These are phyloP conservation scores for Hirsutella minnesotensis DNA, from an alignment of 2,329 filamentous ascomycete genomes.

Conservation along the genomic window DNA sequence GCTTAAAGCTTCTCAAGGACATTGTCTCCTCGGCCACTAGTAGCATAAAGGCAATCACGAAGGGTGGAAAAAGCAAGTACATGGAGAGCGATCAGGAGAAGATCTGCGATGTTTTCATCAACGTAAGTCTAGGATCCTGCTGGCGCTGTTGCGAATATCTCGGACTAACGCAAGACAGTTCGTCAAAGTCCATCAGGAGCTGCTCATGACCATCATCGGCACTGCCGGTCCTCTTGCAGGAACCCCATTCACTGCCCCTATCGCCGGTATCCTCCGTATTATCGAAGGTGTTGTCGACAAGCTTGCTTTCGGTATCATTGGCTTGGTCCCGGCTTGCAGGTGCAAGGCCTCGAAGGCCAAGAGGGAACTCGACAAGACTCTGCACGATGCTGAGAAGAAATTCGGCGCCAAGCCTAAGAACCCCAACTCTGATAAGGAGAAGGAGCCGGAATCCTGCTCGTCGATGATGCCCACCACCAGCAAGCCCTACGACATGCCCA, in stretches of 20 bases:
- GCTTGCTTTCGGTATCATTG: slow-evolving; percentile 8
- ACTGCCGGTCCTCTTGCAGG: slow-evolving; percentile 4
- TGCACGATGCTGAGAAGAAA: background rate
- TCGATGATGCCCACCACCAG: too few relatives aligned
- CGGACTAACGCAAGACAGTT: slow-evolving; percentile 4
- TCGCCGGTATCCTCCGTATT: slow-evolving; percentile 8
- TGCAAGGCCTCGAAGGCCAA: slow-evolving; percentile 3
- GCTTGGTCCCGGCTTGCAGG: slow-evolving; percentile 7
- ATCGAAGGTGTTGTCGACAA: slow-evolving; percentile 9
- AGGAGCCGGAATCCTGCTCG: too few relatives aligned
- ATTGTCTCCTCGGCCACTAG: background rate
- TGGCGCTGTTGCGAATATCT: background rate
- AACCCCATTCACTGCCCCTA: slow-evolving; percentile 5
- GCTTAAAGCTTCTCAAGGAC: background rate
- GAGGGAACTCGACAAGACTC: background rate
- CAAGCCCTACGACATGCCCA: too few relatives aligned
- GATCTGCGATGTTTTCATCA: background rate
- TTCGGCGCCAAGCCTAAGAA: background rate
- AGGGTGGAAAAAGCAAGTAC: background rate
- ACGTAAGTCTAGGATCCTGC: background rate
- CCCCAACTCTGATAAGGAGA: too few relatives aligned
- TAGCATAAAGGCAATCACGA: background rate
- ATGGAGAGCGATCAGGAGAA: background rate
- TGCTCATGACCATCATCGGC: slow-evolving; percentile 10
- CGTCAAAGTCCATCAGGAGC: slow-evolving; percentile 6